A percentile compares a stretch with the other conserved stretches of the same genome.
phyloP scores from a whole-genome alignment of 108 stramenopile species.

The Fragilariopsis cylindrus region DNA sequence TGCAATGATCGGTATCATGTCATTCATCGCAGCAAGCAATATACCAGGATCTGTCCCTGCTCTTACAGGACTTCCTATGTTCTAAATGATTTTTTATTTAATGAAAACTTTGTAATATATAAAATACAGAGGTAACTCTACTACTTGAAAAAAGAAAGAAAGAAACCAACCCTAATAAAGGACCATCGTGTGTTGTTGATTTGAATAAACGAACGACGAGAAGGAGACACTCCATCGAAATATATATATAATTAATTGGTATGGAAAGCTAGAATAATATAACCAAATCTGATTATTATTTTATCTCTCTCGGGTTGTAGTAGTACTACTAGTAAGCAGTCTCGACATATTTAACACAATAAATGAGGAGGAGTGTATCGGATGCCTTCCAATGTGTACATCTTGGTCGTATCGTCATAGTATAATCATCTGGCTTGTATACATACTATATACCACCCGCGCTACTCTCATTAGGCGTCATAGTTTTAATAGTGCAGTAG shows the following conservation, averaged over 20 bases:
- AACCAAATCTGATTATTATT: not conserved
- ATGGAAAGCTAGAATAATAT: not conserved
- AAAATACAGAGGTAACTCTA: constrained; percentile 10
- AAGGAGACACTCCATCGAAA: no score
- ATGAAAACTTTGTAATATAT: not conserved
- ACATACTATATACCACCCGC: no score
- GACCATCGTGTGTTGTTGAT: constrained; percentile 9
- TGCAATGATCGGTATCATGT: constrained; percentile 85
- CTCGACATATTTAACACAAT: not conserved
- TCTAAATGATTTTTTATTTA: constrained; percentile 34
- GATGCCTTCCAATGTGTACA: no score
- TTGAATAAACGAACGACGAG: constrained; percentile 1
- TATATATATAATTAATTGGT: no score
- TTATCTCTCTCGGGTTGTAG: not conserved
- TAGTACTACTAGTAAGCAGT: not conserved
- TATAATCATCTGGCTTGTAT: no score
- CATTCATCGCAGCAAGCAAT: constrained; percentile 66
- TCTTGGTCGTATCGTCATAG: no score
- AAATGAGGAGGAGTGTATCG: no score
- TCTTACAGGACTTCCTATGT: constrained; percentile 55
- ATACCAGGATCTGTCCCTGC: constrained; percentile 71
- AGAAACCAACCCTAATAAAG: constrained; percentile 1
- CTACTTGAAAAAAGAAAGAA: constrained; percentile 3
- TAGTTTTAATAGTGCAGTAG: no score
- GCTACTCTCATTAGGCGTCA: no score